phyloP scores from a whole-genome alignment of 257 asterid species.

The Pogostemon cablin region DNA sequence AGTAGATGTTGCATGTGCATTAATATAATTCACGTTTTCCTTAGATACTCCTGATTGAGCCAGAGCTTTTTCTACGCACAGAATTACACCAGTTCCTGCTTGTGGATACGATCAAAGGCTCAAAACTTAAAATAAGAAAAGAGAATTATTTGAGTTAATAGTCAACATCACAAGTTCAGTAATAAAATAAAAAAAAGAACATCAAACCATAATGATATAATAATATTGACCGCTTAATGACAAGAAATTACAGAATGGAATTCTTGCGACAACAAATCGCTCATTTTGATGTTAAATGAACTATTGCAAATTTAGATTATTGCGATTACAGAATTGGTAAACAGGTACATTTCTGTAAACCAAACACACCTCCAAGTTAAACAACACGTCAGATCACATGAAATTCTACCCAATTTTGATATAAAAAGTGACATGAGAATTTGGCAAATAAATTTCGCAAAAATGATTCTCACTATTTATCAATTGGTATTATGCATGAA shows the following conservation, averaged over 20 bases:
- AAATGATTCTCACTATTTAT: not conserved
- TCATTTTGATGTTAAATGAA: constrained; percentile 6
- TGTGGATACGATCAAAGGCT: constrained; percentile 27
- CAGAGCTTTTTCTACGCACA: constrained; percentile 93
- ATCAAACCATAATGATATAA: not conserved
- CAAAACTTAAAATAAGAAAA: constrained; percentile 13
- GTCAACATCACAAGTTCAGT: not conserved
- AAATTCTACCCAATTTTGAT: not conserved
- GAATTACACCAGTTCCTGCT: constrained; percentile 87
- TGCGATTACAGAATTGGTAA: not conserved
- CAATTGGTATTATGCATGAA: not conserved
- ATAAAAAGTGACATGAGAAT: not conserved
- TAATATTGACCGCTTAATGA: not conserved
- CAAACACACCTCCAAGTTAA: not conserved
- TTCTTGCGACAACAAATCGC: not conserved
- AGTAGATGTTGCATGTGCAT: constrained; percentile 99
- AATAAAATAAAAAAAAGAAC: not conserved
- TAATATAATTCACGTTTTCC: constrained; percentile 91
- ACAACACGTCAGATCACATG: not conserved
- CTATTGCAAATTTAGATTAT: not conserved
- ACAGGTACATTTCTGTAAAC: not conserved
- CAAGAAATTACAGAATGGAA: constrained; percentile 11
- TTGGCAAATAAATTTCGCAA: not conserved
- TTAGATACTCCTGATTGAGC: constrained; percentile 88
- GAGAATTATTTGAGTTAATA: constrained; percentile 2